phyloP scores from a whole-genome alignment of 2,329 filamentous ascomycete species.

The Botryotinia convoluta region DNA sequence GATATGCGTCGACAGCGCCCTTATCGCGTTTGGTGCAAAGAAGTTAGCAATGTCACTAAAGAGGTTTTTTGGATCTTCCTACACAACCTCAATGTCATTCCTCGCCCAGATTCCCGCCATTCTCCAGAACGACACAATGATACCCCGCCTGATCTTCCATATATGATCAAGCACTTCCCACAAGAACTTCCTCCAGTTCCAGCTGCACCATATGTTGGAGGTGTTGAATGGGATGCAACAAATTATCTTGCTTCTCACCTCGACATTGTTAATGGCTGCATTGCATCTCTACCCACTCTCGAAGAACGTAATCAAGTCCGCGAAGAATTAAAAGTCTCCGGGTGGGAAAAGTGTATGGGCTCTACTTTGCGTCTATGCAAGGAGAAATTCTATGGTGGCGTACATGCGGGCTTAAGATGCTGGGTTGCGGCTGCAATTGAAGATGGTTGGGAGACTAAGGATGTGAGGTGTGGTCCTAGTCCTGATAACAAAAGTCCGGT shows the following conservation, averaged over 20 bases:
- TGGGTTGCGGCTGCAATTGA: constrained; percentile 87
- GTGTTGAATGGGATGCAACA: constrained; percentile 97
- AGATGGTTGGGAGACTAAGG: constrained; percentile 82
- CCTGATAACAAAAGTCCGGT: constrained; percentile 45
- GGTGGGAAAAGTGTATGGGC: constrained; percentile 89
- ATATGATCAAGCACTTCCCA: constrained; percentile 74
- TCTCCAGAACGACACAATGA: constrained; percentile 32
- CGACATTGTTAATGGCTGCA: constrained; percentile 85
- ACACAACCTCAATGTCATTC: constrained; percentile 85
- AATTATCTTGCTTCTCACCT: constrained; percentile 93
- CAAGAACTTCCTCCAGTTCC: constrained; percentile 84
- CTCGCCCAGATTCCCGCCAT: constrained; percentile 49
- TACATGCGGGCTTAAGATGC: constrained; percentile 83
- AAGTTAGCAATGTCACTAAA: constrained; percentile 88
- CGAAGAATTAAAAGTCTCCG: constrained; percentile 74
- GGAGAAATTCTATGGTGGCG: constrained; percentile 92
- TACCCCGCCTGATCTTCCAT: constrained; percentile 49
- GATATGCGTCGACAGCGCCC: constrained; percentile 85
- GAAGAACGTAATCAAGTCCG: constrained; percentile 75
- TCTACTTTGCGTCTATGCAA: constrained; percentile 85
- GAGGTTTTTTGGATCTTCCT: constrained; percentile 99
- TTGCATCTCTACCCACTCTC: constrained; percentile 72
- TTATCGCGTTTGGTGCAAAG: constrained; percentile 92
- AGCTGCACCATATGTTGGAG: constrained; percentile 91
- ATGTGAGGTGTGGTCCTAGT: constrained; percentile 73